These are phyloP conservation scores for Dactylellina parvicollis DNA, from an alignment of 2,329 filamentous ascomycete genomes.

Conservation along the genomic window DNA sequence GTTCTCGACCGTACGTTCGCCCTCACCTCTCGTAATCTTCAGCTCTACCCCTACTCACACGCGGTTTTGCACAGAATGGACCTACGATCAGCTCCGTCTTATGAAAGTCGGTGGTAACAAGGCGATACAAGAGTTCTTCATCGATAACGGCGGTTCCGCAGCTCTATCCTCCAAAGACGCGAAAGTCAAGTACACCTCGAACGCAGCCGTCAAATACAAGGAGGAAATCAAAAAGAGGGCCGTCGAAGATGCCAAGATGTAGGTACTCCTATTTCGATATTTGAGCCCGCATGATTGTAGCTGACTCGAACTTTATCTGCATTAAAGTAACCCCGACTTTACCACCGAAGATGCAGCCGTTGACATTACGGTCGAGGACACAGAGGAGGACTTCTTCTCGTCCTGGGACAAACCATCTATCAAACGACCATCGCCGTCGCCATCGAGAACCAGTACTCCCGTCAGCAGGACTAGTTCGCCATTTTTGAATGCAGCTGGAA, in stretches of 20 bases:
- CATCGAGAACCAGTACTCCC: slow-evolving; percentile 87
- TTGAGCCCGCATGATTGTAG: neutral
- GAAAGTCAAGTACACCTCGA: slow-evolving; percentile 96
- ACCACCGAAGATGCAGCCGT: slow-evolving; percentile 75
- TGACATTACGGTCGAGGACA: slow-evolving; percentile 78
- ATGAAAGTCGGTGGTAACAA: slow-evolving; percentile 99
- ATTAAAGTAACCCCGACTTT: slow-evolving; percentile 81
- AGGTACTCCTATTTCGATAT: slow-evolving; percentile 60
- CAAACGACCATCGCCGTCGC: slow-evolving; percentile 92
- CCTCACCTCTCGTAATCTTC: slow-evolving; percentile 4
- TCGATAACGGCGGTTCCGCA: slow-evolving; percentile 91
- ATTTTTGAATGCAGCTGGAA: slow-evolving; percentile 77
- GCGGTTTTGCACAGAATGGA: slow-evolving; percentile 74
- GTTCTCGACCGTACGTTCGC: slow-evolving; percentile 89
- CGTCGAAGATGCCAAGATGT: slow-evolving; percentile 85
- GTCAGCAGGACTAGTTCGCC: slow-evolving; percentile 86
- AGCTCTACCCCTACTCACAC: slow-evolving; percentile 4
- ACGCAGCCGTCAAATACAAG: slow-evolving; percentile 96
- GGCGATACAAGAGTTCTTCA: slow-evolving; percentile 97
- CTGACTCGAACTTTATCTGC: neutral
- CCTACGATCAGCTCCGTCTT: slow-evolving; percentile 95
- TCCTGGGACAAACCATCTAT: slow-evolving; percentile 98
- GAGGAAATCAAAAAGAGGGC: slow-evolving; percentile 90
- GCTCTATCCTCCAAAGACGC: slow-evolving; percentile 95
- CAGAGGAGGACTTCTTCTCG: slow-evolving; percentile 95